phyloP scores from a whole-genome alignment of 108 stramenopile species.

The Nitzschia palea region DNA sequence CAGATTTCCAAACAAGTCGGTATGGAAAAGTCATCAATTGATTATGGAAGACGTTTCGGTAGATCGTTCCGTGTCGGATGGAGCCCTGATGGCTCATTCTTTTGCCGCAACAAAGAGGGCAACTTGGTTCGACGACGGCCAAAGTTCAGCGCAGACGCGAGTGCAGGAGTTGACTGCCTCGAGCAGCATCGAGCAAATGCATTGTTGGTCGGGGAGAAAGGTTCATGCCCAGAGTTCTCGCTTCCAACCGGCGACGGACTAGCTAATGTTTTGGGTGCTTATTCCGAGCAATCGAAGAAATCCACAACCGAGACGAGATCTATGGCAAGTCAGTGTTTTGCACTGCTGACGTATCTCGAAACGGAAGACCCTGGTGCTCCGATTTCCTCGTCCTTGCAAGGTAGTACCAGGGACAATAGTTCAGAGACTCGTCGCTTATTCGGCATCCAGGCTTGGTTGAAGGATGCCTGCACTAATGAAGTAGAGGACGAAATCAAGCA shows the following conservation, averaged over 20 bases:
- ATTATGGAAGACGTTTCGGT: conserved; percentile 77
- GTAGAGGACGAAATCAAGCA: conserved; percentile 11
- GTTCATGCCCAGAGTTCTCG: conserved; percentile 42
- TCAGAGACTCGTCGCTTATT: neutral
- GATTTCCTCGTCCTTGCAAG: neutral
- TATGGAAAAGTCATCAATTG: conserved; percentile 46
- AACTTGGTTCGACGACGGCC: conserved; percentile 10
- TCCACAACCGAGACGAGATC: neutral
- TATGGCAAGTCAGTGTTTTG: conserved; percentile 22
- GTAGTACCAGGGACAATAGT: neutral
- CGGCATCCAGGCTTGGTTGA: conserved; percentile 25
- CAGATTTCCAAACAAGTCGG: conserved; percentile 27
- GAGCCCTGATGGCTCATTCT: conserved; percentile 77
- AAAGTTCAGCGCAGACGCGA: conserved; percentile 16
- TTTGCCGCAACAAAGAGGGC: conserved; percentile 17
- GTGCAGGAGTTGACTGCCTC: conserved; percentile 23
- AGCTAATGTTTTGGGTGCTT: conserved; percentile 5
- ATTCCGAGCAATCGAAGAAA: conserved; percentile 8
- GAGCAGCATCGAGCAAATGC: conserved; percentile 51
- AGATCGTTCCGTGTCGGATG: conserved; percentile 81
- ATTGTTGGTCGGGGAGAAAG: conserved; percentile 11
- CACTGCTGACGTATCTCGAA: conserved; percentile 18
- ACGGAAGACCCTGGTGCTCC: neutral
- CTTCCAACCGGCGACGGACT: conserved; percentile 7
- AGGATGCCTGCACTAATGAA: conserved; percentile 25